phyloP scores from a whole-genome alignment of 305 asterid species.

The Fraxinus sp. region DNA sequence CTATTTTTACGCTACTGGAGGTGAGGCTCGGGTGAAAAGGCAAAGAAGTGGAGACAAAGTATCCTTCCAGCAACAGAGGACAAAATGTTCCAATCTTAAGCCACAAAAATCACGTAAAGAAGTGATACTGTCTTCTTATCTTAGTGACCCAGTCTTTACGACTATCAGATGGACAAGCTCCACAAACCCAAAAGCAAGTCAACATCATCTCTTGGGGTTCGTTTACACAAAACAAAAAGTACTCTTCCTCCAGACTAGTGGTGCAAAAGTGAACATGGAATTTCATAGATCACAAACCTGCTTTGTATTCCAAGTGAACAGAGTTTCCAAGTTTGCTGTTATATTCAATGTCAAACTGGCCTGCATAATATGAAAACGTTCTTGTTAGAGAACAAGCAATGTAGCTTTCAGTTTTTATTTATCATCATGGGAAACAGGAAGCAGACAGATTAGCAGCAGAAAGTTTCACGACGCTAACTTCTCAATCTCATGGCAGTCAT shows the following conservation, averaged over 20 bases:
- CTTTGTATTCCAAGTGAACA: constrained; percentile 95
- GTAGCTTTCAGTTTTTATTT: neutral
- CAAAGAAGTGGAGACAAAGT: neutral
- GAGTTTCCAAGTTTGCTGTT: constrained; percentile 75
- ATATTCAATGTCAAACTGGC: constrained; percentile 88
- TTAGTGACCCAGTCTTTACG: neutral
- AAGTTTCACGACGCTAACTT: neutral
- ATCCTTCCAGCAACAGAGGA: neutral
- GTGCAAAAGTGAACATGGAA: neutral
- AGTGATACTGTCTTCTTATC: neutral
- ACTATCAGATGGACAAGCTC: neutral
- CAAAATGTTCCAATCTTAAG: neutral
- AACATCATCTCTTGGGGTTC: neutral
- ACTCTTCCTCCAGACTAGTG: neutral
- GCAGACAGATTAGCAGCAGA: neutral
- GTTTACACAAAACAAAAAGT: neutral
- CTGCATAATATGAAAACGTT: constrained; percentile 43
- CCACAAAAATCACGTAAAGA: neutral
- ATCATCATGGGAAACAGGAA: neutral
- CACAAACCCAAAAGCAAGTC: neutral
- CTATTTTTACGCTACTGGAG: neutral
- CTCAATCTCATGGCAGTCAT: neutral
- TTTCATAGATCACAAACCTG: constrained; percentile 52
- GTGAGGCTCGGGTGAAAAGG: neutral
- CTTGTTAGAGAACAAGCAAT: constrained; percentile 10